Conservation (phyloP, 331 rosid species). For the Saraca asoca region DNA sequence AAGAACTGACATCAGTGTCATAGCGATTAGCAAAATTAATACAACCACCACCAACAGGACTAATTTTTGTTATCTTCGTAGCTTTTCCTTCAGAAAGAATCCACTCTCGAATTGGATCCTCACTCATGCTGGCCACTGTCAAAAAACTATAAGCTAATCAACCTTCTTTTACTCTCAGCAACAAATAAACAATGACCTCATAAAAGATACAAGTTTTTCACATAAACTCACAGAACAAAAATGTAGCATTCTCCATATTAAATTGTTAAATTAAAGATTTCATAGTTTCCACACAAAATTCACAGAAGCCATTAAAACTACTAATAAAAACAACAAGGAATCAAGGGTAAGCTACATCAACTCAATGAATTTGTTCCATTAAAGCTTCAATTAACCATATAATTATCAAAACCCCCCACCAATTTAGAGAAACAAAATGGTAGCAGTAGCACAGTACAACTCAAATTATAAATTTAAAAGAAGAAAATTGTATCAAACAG, state of each 20-base stretch:
- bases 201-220: slow-evolving; percentile 20
- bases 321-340: neutral
- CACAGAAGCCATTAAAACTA: slow-evolving; percentile 2
- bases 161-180: slow-evolving; percentile 8
- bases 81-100: slow-evolving; percentile 84
- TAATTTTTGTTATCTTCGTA: slow-evolving; percentile 65
- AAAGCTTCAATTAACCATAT: slow-evolving; percentile 13
- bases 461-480: slow-evolving; percentile 2
- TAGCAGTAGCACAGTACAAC: neutral
- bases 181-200: slow-evolving; percentile 12
- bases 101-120: slow-evolving; percentile 92
- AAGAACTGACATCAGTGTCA: slow-evolving; percentile 76
- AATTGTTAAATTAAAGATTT: slow-evolving; percentile 2
- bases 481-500: neutral
- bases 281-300: slow-evolving; percentile 1
- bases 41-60: slow-evolving; percentile 93
- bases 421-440: neutral
- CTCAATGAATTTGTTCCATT: neutral
- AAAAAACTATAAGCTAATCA: slow-evolving; percentile 31
- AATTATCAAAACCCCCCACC: neutral
- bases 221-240: slow-evolving; percentile 19
- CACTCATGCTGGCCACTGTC: slow-evolving; percentile 65
- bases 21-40: slow-evolving; percentile 79
- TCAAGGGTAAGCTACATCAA: neutral
- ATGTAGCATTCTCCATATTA: slow-evolving; percentile 10